Percentiles rank a stretch among this genome's conserved stretches.
Conservation (phyloP, 2,329 filamentous ascomycete genomes). For the Clonostachys chloroleuca region DNA sequence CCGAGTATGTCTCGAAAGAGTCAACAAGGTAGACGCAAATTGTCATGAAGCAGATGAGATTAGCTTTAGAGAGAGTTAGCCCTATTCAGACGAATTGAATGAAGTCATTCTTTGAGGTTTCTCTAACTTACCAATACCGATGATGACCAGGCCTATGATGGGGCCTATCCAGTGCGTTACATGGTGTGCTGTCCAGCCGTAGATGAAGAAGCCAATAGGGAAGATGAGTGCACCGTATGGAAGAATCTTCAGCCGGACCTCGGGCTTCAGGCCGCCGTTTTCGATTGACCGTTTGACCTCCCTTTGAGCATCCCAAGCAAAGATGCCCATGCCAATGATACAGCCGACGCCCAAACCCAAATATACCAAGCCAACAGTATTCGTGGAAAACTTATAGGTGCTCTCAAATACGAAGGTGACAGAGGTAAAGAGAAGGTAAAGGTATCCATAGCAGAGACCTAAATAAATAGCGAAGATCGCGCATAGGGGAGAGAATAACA, state of each 20-base stretch:
- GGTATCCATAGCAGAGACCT: slow-evolving; percentile 56
- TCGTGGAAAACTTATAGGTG: slow-evolving; percentile 45
- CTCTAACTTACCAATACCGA: slow-evolving; percentile 32
- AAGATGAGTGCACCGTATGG: slow-evolving; percentile 14
- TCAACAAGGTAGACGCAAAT: slow-evolving; percentile 29
- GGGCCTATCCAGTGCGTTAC: slow-evolving; percentile 20
- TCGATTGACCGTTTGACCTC: neutral
- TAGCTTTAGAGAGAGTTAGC: neutral
- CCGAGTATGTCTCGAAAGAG: slow-evolving; percentile 19
- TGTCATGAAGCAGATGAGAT: slow-evolving; percentile 19
- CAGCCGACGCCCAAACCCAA: slow-evolving; percentile 17
- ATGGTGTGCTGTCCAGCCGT: slow-evolving; percentile 18
- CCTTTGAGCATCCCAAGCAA: slow-evolving; percentile 8
- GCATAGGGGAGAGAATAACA: slow-evolving; percentile 59
- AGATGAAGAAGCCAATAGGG: slow-evolving; percentile 17
- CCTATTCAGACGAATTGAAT: slow-evolving; percentile 16
- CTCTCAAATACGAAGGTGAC: slow-evolving; percentile 51
- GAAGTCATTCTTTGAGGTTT: slow-evolving; percentile 17
- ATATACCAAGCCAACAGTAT: slow-evolving; percentile 22
- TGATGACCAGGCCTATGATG: slow-evolving; percentile 32
- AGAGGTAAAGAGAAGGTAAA: slow-evolving; percentile 51
- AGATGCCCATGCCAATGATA: slow-evolving; percentile 12
- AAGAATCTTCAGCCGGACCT: slow-evolving; percentile 18
- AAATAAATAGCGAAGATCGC: slow-evolving; percentile 62
- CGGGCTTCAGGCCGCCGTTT: slow-evolving; percentile 12